Percentiles rank a stretch among this genome's conserved stretches.
phyloP scores from a whole-genome alignment of 306 rosid species.

The Cicer bijugum region DNA sequence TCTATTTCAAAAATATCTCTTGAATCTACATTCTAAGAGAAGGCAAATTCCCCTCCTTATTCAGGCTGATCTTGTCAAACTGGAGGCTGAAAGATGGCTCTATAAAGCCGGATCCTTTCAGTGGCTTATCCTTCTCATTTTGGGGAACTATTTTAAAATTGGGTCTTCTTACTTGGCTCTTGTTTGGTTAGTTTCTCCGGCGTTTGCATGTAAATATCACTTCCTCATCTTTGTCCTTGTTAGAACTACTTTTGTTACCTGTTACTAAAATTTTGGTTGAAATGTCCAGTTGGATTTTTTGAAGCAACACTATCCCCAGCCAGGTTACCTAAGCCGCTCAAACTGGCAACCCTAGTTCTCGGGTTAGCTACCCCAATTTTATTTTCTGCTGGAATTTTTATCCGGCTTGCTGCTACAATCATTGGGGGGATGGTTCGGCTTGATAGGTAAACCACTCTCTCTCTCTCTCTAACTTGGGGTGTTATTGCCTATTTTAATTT shows the following conservation, averaged over 20 bases:
- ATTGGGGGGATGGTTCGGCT: slow-evolving; percentile 80
- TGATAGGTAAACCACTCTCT: slow-evolving; percentile 66
- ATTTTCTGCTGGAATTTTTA: slow-evolving; percentile 77
- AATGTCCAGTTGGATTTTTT: slow-evolving; percentile 80
- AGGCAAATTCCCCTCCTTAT: slow-evolving; percentile 53
- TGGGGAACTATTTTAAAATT: slow-evolving; percentile 79
- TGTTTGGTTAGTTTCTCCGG: slow-evolving; percentile 91
- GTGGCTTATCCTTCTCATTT: slow-evolving; percentile 82
- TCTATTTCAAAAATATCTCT: slow-evolving; percentile 65
- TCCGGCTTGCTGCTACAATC: slow-evolving; percentile 64
- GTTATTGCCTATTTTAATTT: slow-evolving; percentile 10
- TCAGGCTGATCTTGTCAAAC: slow-evolving; percentile 63
- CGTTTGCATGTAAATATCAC: slow-evolving; percentile 79
- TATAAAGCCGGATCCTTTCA: slow-evolving; percentile 91
- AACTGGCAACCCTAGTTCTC: slow-evolving; percentile 75
- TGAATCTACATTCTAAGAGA: slow-evolving; percentile 60
- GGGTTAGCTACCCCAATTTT: slow-evolving; percentile 77
- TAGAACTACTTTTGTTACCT: slow-evolving; percentile 40
- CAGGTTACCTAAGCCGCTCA: slow-evolving; percentile 87
- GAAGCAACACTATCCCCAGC: slow-evolving; percentile 88
- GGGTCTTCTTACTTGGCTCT: slow-evolving; percentile 93
- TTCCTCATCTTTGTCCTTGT: slow-evolving; percentile 42
- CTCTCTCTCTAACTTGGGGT: background rate
- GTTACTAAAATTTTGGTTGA: slow-evolving; percentile 45
- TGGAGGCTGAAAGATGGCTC: slow-evolving; percentile 98